Percentiles rank a stretch among this genome's conserved stretches.
These are phyloP conservation scores for Penicillium pulvis DNA, from an alignment of 495 filamentous ascomycete species.

Conservation along the genomic window DNA sequence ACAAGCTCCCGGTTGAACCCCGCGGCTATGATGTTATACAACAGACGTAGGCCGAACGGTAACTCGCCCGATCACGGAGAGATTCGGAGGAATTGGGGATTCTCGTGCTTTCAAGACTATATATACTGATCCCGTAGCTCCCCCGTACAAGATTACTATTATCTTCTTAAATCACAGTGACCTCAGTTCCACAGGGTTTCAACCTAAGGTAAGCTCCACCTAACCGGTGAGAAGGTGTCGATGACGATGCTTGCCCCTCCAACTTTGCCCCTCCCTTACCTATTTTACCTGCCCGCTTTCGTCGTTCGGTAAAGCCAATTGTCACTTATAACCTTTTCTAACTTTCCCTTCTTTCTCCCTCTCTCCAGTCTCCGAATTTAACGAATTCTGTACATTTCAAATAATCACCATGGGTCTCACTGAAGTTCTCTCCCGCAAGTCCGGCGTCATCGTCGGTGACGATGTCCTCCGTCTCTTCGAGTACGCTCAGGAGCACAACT, in stretches of 20 bases:
- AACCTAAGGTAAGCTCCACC: constrained; percentile 11
- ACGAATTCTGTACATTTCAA: constrained; percentile 14
- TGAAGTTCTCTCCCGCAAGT: constrained; percentile 72
- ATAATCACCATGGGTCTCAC: constrained; percentile 57
- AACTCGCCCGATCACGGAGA: constrained; percentile 3
- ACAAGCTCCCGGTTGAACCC: neutral
- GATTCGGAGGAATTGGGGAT: constrained; percentile 2
- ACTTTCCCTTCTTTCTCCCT: constrained; percentile 16
- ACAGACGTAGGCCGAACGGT: constrained; percentile 2
- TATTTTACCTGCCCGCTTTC: constrained; percentile 32
- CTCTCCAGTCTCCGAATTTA: constrained; percentile 7
- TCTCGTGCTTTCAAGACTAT: neutral
- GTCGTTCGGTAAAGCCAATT: constrained; percentile 25
- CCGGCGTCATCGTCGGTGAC: constrained; percentile 84
- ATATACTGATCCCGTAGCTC: neutral
- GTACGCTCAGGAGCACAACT: constrained; percentile 80
- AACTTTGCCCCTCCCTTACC: constrained; percentile 23
- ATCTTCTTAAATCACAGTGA: constrained; percentile 29
- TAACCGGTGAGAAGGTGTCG: constrained; percentile 29
- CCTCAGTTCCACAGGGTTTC: constrained; percentile 23
- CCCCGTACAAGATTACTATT: neutral
- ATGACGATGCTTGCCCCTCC: constrained; percentile 33
- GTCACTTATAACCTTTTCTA: constrained; percentile 10
- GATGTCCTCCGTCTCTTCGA: constrained; percentile 79
- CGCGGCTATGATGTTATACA: constrained; percentile 8